Evolutionary conservation across 306 rosid species (phyloP).

Genomic region (Mucuna pruriens): DNA sequence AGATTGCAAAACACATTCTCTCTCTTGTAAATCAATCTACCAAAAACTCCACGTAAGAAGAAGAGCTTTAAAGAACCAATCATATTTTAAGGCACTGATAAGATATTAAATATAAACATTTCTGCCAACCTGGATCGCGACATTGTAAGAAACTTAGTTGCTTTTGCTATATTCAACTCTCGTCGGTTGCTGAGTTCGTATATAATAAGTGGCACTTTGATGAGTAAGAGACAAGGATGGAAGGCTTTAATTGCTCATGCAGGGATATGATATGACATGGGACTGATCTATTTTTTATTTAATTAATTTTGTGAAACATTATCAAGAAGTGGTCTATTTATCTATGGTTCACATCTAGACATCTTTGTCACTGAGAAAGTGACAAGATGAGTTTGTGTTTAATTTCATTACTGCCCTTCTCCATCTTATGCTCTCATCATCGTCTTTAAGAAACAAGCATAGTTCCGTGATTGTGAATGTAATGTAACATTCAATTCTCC

Average conservation of each 20-base stretch:
- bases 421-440: too few relatives aligned
- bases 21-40: slow-evolving; percentile 51
- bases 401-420: background rate
- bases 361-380: background rate
- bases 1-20: slow-evolving; percentile 65
- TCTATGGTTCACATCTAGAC: background rate
- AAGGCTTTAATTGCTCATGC: slow-evolving; percentile 6
- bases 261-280: background rate
- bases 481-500: background rate
- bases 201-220: background rate
- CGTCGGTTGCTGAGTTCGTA: background rate
- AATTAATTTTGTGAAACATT: background rate
- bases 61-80: too few relatives aligned
- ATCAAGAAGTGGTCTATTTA: background rate
- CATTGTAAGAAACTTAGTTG: too few relatives aligned
- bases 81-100: too few relatives aligned
- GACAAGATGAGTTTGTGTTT: background rate
- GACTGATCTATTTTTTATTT: background rate
- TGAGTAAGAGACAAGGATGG: background rate
- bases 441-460: background rate
- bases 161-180: too few relatives aligned
- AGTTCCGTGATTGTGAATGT: background rate
- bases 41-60: too few relatives aligned
- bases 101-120: too few relatives aligned
- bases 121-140: too few relatives aligned